Percentiles rank a stretch among this genome's conserved stretches.
These are phyloP conservation scores for Biscogniauxia mediterranea DNA, from an alignment of 2,329 filamentous ascomycete species.

Conservation along the genomic window DNA sequence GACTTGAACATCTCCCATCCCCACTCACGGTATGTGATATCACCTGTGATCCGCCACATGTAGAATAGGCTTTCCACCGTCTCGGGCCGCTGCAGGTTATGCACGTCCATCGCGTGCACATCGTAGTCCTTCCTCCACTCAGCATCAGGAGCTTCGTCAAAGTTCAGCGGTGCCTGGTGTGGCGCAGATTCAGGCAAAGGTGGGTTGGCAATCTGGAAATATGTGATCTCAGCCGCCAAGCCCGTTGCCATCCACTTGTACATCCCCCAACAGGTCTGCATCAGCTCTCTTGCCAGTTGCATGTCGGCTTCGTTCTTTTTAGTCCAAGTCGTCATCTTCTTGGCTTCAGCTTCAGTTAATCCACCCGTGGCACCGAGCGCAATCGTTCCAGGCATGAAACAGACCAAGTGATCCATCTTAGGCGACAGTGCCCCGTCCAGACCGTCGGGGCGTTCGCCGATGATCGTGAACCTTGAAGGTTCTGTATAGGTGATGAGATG, in stretches of 20 bases:
- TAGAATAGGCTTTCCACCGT: slow-evolving; percentile 96
- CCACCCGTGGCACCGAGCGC: slow-evolving; percentile 84
- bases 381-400: slow-evolving; percentile 96
- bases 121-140: slow-evolving; percentile 75
- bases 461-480: slow-evolving; percentile 77
- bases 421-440: slow-evolving; percentile 65
- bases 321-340: slow-evolving; percentile 69
- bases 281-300: slow-evolving; percentile 81
- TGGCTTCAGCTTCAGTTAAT: slow-evolving; percentile 70
- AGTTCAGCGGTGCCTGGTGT: slow-evolving; percentile 49
- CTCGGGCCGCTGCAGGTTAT: slow-evolving; percentile 94
- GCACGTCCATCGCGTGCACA: slow-evolving; percentile 77
- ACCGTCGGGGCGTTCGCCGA: slow-evolving; percentile 81
- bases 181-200: slow-evolving; percentile 60
- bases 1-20: slow-evolving; percentile 98
- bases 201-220: slow-evolving; percentile 75
- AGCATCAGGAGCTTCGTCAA: slow-evolving; percentile 52
- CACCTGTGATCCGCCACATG: slow-evolving; percentile 97
- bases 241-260: slow-evolving; percentile 89
- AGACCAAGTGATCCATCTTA: slow-evolving; percentile 98
- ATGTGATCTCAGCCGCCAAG: slow-evolving; percentile 90
- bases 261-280: slow-evolving; percentile 97
- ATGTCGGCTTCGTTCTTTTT: slow-evolving; percentile 83
- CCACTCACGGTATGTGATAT: slow-evolving; percentile 87
- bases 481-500: slow-evolving; percentile 88